These are phyloP conservation scores for Paramarasmius palmivorus DNA, from an alignment of 1,284 basidiomycete species.

Conservation along the genomic window DNA sequence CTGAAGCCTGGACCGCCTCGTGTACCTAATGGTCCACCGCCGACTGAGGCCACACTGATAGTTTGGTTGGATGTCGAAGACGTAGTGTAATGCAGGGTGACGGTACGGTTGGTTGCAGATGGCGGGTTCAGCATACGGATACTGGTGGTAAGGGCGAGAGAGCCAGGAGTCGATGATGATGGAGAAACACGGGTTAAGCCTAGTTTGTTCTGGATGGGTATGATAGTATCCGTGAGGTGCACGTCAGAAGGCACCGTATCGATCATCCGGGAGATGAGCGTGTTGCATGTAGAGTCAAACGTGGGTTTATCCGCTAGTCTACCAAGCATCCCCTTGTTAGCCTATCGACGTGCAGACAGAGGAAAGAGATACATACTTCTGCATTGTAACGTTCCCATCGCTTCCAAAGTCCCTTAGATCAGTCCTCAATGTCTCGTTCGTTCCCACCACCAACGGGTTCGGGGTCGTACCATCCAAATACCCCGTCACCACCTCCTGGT, in stretches of 20 bases:
- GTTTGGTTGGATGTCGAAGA: no score
- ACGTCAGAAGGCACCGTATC: constrained; percentile 24
- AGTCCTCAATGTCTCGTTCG: constrained; percentile 4
- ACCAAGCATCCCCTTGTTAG: background rate
- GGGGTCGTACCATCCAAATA: constrained; percentile 12
- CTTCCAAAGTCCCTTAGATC: constrained; percentile 10
- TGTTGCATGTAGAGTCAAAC: constrained; percentile 16
- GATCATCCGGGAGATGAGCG: constrained; percentile 24
- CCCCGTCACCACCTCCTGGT: constrained; percentile 2
- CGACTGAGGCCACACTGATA: no score
- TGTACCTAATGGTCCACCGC: no score
- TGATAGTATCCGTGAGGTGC: constrained; percentile 18
- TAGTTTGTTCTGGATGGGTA: constrained; percentile 19
- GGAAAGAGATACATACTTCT: background rate
- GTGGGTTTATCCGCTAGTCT: background rate
- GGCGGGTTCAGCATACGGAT: background rate
- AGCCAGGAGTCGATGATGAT: background rate
- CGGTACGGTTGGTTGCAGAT: no score
- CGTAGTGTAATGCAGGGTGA: no score
- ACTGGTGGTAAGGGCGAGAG: background rate
- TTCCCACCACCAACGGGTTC: constrained; percentile 10
- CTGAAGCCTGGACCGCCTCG: no score
- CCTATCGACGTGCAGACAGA: background rate
- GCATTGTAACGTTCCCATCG: constrained; percentile 13
- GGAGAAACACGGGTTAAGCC: constrained; percentile 1